Base-by-base conservation (phyloP, 2,329 filamentous ascomycete species). In the Pyrenophora seminiperda region DNA sequence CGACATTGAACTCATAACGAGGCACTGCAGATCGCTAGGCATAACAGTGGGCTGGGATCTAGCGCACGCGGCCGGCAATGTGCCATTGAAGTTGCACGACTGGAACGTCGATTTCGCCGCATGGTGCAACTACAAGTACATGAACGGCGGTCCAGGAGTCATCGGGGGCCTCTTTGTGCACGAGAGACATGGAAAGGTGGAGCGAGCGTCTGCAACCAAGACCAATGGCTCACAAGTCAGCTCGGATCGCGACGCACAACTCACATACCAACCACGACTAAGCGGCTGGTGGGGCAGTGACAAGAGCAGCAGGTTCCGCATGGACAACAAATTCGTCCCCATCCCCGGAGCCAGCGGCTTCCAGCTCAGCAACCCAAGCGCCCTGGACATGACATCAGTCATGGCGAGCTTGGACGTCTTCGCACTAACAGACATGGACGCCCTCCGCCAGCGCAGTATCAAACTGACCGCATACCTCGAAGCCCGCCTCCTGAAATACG, bases 61-160 rank as follows among this genome's bases (percentile, higher is more conserved):
- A 19, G 91, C 91, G 0, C 91, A 96, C 71, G 90, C 90, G 0
- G 89, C 83, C 17, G 91, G 91, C 24, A 96, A 96, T 66, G 89
- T 95, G 2, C 85, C 88, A 32, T 74, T 96, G 14, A 75, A 79
- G 50, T 79, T 96, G 15, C 91, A 96, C 72, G 89, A 93, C 62
- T 96, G 91, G 91, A 82, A 89, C 59, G 90, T 95, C 27, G 91
- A 96, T 71, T 96, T 96, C 65, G 91, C 92, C 13, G 89, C 83
- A 45, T 96, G 91, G 91, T 96, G 91, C 74, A 92, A 87, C 14
- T 96, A 96, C 80, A 96, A 96, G 76, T 96, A 96, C 76, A 82
- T 96, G 70, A 96, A 96, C 68, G 85, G 86, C 19, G 91, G 91
- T 0, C 90, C 91, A 0, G 91, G 91, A 3, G 81, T 86, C 13